phyloP scores from a whole-genome alignment of 805 yeast genomes.

The Candida montana region DNA sequence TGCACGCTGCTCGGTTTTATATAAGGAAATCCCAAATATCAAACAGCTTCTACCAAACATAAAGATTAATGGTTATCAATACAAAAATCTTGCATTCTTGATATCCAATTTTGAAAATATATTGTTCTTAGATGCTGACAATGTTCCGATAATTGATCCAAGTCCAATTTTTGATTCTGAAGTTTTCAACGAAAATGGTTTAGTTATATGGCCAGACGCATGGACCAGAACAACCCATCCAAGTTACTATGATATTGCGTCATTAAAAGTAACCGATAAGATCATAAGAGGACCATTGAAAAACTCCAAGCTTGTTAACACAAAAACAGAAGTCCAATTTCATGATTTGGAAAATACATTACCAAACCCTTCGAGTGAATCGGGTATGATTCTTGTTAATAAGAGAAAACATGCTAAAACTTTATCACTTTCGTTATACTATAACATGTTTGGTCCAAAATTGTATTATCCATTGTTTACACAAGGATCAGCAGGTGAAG shows the following conservation, averaged over 20 bases:
- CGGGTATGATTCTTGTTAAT: slow-evolving; percentile 56
- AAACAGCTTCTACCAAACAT: slow-evolving; percentile 35
- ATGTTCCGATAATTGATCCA: slow-evolving; percentile 59
- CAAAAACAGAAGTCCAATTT: slow-evolving; percentile 30
- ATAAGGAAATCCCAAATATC: slow-evolving; percentile 50
- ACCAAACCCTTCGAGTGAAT: slow-evolving; percentile 61
- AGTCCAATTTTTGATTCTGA: slow-evolving; percentile 42
- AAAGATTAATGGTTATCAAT: slow-evolving; percentile 55
- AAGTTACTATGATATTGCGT: slow-evolving; percentile 48
- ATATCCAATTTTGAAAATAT: slow-evolving; percentile 68
- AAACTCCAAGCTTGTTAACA: slow-evolving; percentile 20
- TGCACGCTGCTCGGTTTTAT: slow-evolving; percentile 60
- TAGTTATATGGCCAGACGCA: slow-evolving; percentile 64
- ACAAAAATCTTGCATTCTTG: slow-evolving; percentile 60
- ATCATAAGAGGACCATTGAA: slow-evolving; percentile 32
- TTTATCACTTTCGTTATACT: slow-evolving; percentile 48
- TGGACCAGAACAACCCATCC: slow-evolving; percentile 70
- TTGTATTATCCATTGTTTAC: slow-evolving; percentile 57
- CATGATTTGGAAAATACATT: slow-evolving; percentile 54
- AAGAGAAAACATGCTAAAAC: slow-evolving; percentile 50
- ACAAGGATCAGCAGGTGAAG: slow-evolving; percentile 71
- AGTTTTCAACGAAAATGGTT: slow-evolving; percentile 36
- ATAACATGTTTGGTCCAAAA: slow-evolving; percentile 55
- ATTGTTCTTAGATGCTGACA: slow-evolving; percentile 66
- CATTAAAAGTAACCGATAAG: slow-evolving; percentile 28